Conservation (phyloP, 331 rosid genomes). For the Acacia concinna region DNA sequence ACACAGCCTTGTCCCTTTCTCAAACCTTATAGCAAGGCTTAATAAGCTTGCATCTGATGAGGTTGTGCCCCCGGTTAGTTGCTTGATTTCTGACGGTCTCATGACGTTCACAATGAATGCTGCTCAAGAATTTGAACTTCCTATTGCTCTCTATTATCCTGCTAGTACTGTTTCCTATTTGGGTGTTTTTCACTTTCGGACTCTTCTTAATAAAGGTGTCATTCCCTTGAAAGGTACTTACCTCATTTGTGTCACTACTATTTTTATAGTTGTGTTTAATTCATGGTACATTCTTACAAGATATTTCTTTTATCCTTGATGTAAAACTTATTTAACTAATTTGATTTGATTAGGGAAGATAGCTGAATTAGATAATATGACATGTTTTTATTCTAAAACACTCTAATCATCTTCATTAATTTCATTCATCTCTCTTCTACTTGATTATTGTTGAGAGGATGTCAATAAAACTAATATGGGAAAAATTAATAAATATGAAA, state of each 20-base stretch:
- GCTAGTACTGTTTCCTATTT: not conserved
- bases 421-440: accelerated
- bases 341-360: too few relatives aligned
- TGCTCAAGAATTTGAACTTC: not conserved
- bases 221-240: conserved; percentile 46
- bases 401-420: too few relatives aligned
- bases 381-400: not conserved
- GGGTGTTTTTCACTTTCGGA: not conserved
- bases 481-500: too few relatives aligned
- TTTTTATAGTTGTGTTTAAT: not conserved
- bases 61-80: not conserved
- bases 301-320: too few relatives aligned
- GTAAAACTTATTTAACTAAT: too few relatives aligned
- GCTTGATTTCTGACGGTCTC: not conserved
- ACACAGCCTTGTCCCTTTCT: not conserved
- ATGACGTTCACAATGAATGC: not conserved
- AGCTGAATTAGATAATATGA: not conserved
- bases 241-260: not conserved
- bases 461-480: too few relatives aligned
- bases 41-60: not conserved
- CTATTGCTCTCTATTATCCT: not conserved
- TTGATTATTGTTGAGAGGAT: too few relatives aligned
- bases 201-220: conserved; percentile 30
- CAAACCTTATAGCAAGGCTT: not conserved
- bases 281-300: not conserved